These are phyloP conservation scores for Iris macrosiphon DNA, from an alignment of 106 monocot genomes.

Conservation along the genomic window DNA sequence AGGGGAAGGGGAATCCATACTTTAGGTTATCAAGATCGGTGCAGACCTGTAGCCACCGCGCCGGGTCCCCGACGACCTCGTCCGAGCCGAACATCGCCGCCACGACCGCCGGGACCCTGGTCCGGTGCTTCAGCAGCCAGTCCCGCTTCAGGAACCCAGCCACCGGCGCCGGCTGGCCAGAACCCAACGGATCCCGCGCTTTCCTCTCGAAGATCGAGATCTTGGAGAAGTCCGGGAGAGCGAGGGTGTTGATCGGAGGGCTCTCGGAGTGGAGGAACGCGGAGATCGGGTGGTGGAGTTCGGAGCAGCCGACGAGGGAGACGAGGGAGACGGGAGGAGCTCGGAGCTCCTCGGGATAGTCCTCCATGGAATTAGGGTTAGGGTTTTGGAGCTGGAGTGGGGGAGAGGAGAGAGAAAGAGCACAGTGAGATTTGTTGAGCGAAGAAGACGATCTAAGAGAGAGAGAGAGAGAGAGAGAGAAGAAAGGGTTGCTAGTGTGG, in stretches of 20 bases:
- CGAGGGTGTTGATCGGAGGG: constrained; percentile 89
- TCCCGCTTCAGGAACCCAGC: constrained; percentile 76
- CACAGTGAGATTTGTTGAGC: too few species aligned
- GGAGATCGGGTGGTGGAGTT: constrained; percentile 68
- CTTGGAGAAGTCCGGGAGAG: constrained; percentile 80
- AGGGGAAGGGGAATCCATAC: constrained; percentile 51
- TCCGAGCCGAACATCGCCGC: constrained; percentile 55
- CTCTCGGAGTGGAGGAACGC: constrained; percentile 76
- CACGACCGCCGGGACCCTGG: constrained; percentile 54
- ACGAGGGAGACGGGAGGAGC: constrained; percentile 44
- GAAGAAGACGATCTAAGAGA: too few species aligned
- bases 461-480: too few species aligned
- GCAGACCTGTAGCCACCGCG: constrained; percentile 91
- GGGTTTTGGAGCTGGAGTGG: too few species aligned
- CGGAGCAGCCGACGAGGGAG: constrained; percentile 60
- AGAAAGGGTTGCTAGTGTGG: too few species aligned
- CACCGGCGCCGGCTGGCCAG: constrained; percentile 3
- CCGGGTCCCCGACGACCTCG: constrained; percentile 66
- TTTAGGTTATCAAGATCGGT: constrained; percentile 91
- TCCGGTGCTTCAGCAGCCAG: constrained; percentile 86
- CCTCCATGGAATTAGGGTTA: too few species aligned
- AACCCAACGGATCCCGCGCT: constrained; percentile 26
- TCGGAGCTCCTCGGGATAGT: constrained; percentile 43
- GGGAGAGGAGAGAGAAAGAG: too few species aligned
- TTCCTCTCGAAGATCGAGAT: constrained; percentile 36